phyloP scores from a whole-genome alignment of 2,329 filamentous ascomycete species.

The Myotisia sp. region DNA sequence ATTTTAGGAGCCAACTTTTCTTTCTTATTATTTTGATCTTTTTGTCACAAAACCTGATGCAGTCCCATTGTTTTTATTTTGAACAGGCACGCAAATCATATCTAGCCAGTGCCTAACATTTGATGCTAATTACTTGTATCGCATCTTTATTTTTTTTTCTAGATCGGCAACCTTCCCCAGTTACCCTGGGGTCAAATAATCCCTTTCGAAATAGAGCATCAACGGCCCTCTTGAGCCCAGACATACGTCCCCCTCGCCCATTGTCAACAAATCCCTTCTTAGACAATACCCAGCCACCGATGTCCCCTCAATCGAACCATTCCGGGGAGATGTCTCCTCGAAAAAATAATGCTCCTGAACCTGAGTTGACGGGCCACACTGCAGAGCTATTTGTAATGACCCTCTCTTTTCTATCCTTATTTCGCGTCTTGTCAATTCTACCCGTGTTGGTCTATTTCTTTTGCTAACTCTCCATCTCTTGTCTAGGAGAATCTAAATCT shows the following conservation, averaged over 20 bases:
- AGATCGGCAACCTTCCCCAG: constrained; percentile 23
- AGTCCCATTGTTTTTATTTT: too few species aligned
- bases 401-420: too few species aligned
- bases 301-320: constrained; percentile 25
- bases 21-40: too few species aligned
- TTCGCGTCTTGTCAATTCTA: too few species aligned
- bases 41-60: too few species aligned
- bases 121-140: constrained; percentile 3
- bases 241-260: constrained; percentile 25
- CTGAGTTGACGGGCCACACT: constrained; percentile 34
- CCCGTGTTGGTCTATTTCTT: too few species aligned
- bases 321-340: constrained; percentile 20
- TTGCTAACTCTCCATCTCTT: too few species aligned
- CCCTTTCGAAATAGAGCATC: constrained; percentile 36
- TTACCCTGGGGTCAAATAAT: constrained; percentile 34
- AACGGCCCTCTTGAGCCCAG: constrained; percentile 21
- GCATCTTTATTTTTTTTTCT: constrained; percentile 9
- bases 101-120: background rate
- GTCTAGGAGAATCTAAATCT: constrained; percentile 28
- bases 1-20: too few species aligned
- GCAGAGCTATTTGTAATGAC: constrained; percentile 47
- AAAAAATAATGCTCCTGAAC: constrained; percentile 17
- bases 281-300: constrained; percentile 29
- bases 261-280: constrained; percentile 51
- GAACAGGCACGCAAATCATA: background rate